Evolutionary conservation across 2,329 filamentous ascomycete genomes (phyloP).

Genomic region (Dactylellina haptotyla): DNA sequence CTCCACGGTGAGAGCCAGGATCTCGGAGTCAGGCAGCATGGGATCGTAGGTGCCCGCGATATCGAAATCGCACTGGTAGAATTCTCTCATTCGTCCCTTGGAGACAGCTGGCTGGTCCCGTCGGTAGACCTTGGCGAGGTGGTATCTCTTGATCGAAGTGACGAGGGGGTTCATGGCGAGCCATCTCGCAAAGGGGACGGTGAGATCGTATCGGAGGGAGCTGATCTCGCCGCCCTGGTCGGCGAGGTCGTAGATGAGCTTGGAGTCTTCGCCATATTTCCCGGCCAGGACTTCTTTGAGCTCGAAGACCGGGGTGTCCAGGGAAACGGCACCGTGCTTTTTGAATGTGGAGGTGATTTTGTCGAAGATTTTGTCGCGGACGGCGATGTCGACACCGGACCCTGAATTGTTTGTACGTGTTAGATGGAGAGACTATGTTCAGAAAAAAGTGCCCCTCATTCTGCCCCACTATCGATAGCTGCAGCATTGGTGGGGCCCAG

Average conservation of each 20-base stretch:
- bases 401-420: slow-evolving; percentile 61
- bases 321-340: slow-evolving; percentile 79
- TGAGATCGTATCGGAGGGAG: slow-evolving; percentile 86
- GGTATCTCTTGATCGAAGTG: slow-evolving; percentile 89
- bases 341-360: slow-evolving; percentile 83
- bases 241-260: slow-evolving; percentile 88
- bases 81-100: slow-evolving; percentile 92
- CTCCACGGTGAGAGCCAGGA: slow-evolving; percentile 83
- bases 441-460: slow-evolving; percentile 34
- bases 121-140: slow-evolving; percentile 91
- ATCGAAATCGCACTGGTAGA: slow-evolving; percentile 97
- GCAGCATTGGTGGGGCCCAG: not conserved
- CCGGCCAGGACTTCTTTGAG: slow-evolving; percentile 85
- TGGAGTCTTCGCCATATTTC: slow-evolving; percentile 92
- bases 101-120: slow-evolving; percentile 85
- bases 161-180: slow-evolving; percentile 88
- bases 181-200: slow-evolving; percentile 90
- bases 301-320: slow-evolving; percentile 87
- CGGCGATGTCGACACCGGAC: slow-evolving; percentile 80
- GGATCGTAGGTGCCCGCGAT: slow-evolving; percentile 87
- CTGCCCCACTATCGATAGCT: slow-evolving; percentile 11
- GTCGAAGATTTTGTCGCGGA: slow-evolving; percentile 81
- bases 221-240: slow-evolving; percentile 88
- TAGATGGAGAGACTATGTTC: slow-evolving; percentile 30
- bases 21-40: slow-evolving; percentile 92